Evolutionary conservation across 345 rosid genomes (phyloP), one percentile per base, ranked within the genome.

Genomic region (Linum usitatissimum): DNA sequence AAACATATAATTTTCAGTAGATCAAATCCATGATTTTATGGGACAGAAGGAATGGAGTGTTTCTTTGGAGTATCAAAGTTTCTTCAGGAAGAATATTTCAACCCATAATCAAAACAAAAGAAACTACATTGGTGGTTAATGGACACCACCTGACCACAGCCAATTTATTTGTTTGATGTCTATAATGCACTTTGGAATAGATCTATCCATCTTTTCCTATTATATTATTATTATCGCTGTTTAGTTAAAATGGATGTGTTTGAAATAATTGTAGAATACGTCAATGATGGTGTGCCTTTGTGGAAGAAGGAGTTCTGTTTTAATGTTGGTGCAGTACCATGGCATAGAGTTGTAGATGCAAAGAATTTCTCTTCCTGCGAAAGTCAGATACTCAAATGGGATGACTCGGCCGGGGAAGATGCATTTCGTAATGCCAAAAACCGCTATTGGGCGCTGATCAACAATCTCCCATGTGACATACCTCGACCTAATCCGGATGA

Each of bases 281-380:
- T 68, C 59, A 77, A 82, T 12, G 86, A 82, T 72, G 79, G 80
- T 31, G 75, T 86, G 64, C 94, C 90, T 6, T 18, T 39, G 17
- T 86, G 94, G 94, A 94, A 89, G 68, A 89, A 86, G 85, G 77
- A 65, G 68, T 89, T 86, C 70, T 89, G 96, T 65, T 70, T 72
- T 28, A 65, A 62, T 68, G 72, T 89, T 19, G 96, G 94, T 68
- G 71, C 81, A 59, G 80, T 86, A 12, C 85, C 94, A 21, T 89
- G 94, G 96, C 65, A 64, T 63, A 84, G 84, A 77, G 72, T 89
- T 42, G 80, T 84, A 6, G 83, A 77, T 68, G 70, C 83, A 28
- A 71, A 64, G 73, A 63, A 61, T 39, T 80, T 72, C 54, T 79
- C 80, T 75, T 72, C 62, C 63, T 83, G 74, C 59, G 74, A 74